These are phyloP conservation scores for Nepenthes alata DNA, from an alignment of 179 eudicot species.

Conservation along the genomic window DNA sequence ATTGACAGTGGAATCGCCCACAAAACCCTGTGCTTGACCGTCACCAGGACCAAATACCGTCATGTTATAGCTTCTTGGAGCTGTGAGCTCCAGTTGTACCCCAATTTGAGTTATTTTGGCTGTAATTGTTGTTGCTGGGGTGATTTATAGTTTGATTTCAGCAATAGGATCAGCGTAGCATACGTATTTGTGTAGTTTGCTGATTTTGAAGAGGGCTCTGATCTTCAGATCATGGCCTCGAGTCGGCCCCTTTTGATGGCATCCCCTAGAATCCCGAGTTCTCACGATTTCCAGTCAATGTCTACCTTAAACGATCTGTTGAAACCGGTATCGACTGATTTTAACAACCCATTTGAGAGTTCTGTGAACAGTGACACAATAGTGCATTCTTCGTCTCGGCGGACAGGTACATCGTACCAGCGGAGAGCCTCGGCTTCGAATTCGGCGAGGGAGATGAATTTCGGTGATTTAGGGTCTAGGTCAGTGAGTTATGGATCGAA, in stretches of 20 bases:
- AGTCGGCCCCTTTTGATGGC: conserved; percentile 37
- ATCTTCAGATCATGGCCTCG: conserved; percentile 39
- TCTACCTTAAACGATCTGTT: conserved; percentile 24
- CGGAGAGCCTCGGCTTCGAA: conserved; percentile 26
- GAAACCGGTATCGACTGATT: conserved; percentile 26
- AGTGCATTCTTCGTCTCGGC: conserved; percentile 33
- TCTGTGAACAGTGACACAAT: conserved; percentile 16
- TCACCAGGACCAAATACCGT: too few relatives aligned
- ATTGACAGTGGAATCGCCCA: too few relatives aligned
- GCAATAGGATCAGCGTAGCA: conserved; percentile 16
- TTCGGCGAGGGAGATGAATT: conserved; percentile 43
- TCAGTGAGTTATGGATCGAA: conserved; percentile 33
- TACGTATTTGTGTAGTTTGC: conserved; percentile 13
- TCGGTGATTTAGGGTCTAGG: conserved; percentile 34
- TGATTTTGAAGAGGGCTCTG: conserved; percentile 23
- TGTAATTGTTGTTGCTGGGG: too few relatives aligned
- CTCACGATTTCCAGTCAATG: background rate
- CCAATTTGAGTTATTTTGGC: too few relatives aligned
- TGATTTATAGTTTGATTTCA: background rate
- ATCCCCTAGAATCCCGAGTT: conserved; percentile 22
- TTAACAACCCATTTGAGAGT: conserved; percentile 17
- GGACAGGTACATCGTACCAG: conserved; percentile 40
- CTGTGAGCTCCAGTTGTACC: too few relatives aligned
- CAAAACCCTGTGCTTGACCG: too few relatives aligned
- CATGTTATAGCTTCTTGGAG: too few relatives aligned